phyloP scores from a whole-genome alignment of 1,284 basidiomycete genomes.

The Sanghuangporus baumii region DNA sequence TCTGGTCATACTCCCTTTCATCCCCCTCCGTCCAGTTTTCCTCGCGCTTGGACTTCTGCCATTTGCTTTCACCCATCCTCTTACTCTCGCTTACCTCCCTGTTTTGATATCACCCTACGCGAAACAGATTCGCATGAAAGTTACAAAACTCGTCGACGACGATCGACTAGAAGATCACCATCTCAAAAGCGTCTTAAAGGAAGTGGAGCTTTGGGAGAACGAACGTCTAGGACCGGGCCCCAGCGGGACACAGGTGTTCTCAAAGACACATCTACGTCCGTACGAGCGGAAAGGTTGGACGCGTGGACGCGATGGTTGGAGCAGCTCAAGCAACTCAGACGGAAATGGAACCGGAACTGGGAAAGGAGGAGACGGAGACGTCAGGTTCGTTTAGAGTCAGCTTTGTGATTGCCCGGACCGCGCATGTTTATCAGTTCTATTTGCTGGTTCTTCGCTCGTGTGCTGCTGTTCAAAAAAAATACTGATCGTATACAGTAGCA shows the following conservation, averaged over 20 bases:
- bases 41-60: conserved; percentile 51
- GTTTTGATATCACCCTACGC: conserved; percentile 25
- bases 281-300: conserved; percentile 65
- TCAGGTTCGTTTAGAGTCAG: conserved; percentile 48
- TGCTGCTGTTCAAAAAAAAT: neutral
- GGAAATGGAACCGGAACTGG: conserved; percentile 26
- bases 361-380: conserved; percentile 27
- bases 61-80: conserved; percentile 50
- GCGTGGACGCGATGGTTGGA: conserved; percentile 68
- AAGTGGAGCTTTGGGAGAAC: conserved; percentile 76
- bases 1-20: conserved; percentile 37
- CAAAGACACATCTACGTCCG: conserved; percentile 46
- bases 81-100: conserved; percentile 29
- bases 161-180: conserved; percentile 56
- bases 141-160: conserved; percentile 51
- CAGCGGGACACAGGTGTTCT: conserved; percentile 39
- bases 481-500: conserved; percentile 46
- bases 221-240: conserved; percentile 44
- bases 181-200: conserved; percentile 55
- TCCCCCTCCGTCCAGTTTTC: conserved; percentile 57
- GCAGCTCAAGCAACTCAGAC: conserved; percentile 39
- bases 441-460: too few relatives aligned
- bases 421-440: neutral
- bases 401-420: neutral
- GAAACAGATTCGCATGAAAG: conserved; percentile 21